Conservation (phyloP, 163 green algal species). For the Chlamydomonas reinhardtii region DNA sequence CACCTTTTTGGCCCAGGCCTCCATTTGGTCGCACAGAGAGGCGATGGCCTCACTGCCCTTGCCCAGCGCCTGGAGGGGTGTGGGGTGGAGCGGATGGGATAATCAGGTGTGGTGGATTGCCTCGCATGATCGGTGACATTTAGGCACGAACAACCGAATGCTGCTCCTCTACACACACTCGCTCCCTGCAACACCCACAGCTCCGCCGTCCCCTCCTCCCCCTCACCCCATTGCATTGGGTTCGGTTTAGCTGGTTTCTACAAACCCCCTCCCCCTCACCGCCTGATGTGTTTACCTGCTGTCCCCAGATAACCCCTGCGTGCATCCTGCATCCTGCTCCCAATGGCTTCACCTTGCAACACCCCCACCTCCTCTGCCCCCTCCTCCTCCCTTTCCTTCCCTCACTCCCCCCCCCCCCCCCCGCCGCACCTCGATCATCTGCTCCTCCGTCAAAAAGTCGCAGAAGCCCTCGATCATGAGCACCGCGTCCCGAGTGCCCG, state of each 20-base stretch:
- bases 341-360: too few relatives aligned
- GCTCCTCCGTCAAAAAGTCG: constrained; percentile 85
- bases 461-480: constrained; percentile 99
- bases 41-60: constrained; percentile 77
- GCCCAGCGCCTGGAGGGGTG: constrained; percentile 64
- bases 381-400: neutral
- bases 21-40: constrained; percentile 77
- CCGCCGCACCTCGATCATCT: constrained; percentile 69
- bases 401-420: neutral
- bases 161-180: too few relatives aligned
- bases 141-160: neutral
- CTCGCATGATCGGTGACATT: too few relatives aligned
- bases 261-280: neutral
- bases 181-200: too few relatives aligned
- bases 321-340: too few relatives aligned
- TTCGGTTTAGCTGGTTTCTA: too few relatives aligned
- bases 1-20: constrained; percentile 74
- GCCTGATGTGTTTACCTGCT: too few relatives aligned
- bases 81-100: too few relatives aligned
- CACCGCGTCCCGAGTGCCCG: constrained; percentile 90
- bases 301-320: too few relatives aligned
- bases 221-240: too few relatives aligned
- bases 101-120: too few relatives aligned
- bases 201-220: neutral
- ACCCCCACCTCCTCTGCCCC: neutral